phyloP scores from a whole-genome alignment of 306 rosid species.

The Vigna trinervia region DNA sequence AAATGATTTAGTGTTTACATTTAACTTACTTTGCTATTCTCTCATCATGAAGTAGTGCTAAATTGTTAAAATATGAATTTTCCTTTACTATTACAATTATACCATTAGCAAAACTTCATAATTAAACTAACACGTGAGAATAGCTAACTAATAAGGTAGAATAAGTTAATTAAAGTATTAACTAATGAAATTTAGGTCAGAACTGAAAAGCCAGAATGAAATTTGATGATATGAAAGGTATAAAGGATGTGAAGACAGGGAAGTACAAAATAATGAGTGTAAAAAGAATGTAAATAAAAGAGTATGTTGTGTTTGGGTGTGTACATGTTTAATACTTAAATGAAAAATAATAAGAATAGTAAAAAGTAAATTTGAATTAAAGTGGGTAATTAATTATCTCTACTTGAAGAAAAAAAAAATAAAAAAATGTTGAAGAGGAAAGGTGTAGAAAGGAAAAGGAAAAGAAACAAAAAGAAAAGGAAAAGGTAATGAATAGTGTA shows the following conservation, averaged over 20 bases:
- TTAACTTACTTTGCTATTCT: too few species aligned
- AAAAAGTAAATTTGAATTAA: neutral
- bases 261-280: neutral
- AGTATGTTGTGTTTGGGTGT: neutral
- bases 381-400: neutral
- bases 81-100: too few species aligned
- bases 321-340: neutral
- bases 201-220: neutral
- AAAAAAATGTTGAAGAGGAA: neutral
- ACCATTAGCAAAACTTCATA: neutral
- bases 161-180: neutral
- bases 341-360: neutral
- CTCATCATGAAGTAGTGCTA: too few species aligned
- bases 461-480: constrained; percentile 27
- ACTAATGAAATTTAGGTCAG: neutral
- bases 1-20: too few species aligned
- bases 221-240: neutral
- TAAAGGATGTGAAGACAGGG: neutral
- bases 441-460: neutral
- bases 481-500: neutral
- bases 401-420: neutral
- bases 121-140: neutral
- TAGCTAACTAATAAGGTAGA: neutral
- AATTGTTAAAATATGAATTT: too few species aligned
- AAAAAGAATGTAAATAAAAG: neutral